Conservation (phyloP, 306 rosid species). For the Mimosa bimucronata region DNA sequence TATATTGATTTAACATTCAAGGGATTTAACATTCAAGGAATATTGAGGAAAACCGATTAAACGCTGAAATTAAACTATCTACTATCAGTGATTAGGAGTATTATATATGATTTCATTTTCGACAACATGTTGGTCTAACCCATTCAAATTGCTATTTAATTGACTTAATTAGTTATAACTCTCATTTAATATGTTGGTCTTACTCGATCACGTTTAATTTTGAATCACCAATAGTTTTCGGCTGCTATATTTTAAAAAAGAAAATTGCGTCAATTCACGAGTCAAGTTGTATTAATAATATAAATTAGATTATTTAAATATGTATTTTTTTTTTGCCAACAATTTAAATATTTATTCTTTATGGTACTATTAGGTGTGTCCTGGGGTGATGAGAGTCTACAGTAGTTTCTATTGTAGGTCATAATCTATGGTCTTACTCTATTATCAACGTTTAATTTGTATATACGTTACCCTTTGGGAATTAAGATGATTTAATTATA, state of each 20-base stretch:
- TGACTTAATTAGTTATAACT: constrained; percentile 16
- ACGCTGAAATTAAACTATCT: neutral
- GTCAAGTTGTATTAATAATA: neutral
- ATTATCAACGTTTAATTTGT: neutral
- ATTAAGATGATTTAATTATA: neutral
- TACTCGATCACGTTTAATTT: constrained; percentile 10
- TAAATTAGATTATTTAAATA: neutral
- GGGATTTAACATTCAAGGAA: neutral
- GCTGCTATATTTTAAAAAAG: neutral
- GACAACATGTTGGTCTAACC: constrained; percentile 34
- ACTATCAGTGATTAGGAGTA: neutral
- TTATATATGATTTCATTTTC: neutral
- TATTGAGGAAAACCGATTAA: neutral
- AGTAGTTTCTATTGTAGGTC: neutral
- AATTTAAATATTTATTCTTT: neutral
- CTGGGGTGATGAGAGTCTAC: neutral
- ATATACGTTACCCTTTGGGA: neutral
- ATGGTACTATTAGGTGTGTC: neutral
- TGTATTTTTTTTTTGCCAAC: too few species aligned
- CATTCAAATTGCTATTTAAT: constrained; percentile 13
- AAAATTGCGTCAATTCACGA: neutral
- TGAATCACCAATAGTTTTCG: constrained; percentile 7
- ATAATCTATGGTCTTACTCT: neutral
- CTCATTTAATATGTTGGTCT: constrained; percentile 19
- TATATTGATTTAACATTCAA: neutral